Evolutionary conservation across 2,329 filamentous ascomycete species (phyloP), one percentile per base, ranked within the genome.

Genomic region (Ceratocystis papillata): DNA sequence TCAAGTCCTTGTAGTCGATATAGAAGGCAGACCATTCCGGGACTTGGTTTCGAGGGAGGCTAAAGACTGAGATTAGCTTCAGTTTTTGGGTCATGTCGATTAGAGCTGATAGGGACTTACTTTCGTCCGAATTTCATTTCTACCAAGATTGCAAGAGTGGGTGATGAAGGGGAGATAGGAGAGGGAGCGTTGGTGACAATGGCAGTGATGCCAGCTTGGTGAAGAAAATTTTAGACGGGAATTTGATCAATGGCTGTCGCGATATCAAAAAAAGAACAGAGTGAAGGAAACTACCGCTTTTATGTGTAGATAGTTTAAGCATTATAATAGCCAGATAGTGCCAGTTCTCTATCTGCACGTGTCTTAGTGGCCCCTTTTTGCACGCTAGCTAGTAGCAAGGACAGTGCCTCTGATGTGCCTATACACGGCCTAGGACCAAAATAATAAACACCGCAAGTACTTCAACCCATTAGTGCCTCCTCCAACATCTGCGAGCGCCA

Each of bases 1-100:
- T 99, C 72, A 97, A 79, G 71, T 87, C 86, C 74, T 93, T 94
- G 79, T 95, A 95, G 77, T 94, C 86, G 79, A 94, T 92, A 74
- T 95, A 95, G 41, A 82, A 86, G 67, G 86, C 80, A 64, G 88
- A 87, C 90, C 90, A 95, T 77, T 93, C 89, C 61, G 89, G 90
- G 73, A 94, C 89, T 77, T 93, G 88, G 73, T 92, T 91, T 61
- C 88, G 85, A 20, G 89, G 84, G 65, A 95, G 81, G 73, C 84
- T 87, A 28, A n/a, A 44, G 60, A 67, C 3, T 50, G 70, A 67
- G 53, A 70, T 74, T 46, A 73, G 69, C n/a, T 33, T 15, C 17
- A 12, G 25, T 6, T 30, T 17, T 25, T 20, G 6, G 10, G 22
- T 30, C 12, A 46, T 10, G 61, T 1, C 8, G 37, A 60, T 48